These are phyloP conservation scores for Candida taoyuanica DNA, from an alignment of 805 yeast species.

Conservation along the genomic window DNA sequence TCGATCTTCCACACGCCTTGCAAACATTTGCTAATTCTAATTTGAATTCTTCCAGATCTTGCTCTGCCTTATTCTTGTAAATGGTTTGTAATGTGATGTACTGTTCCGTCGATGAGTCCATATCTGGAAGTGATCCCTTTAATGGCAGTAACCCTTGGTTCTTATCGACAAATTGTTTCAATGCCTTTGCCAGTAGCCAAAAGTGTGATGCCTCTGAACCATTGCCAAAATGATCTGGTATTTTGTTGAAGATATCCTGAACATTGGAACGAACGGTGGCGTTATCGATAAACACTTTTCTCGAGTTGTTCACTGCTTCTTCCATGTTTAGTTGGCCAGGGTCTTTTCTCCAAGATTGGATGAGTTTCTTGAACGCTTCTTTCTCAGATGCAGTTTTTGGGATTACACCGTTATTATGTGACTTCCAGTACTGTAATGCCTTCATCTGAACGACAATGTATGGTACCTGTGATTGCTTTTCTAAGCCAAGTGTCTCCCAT, in stretches of 20 bases:
- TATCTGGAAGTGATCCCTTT: conserved; percentile 77
- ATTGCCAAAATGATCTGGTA: conserved; percentile 7
- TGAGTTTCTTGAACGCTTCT: conserved; percentile 34
- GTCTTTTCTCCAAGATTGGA: conserved; percentile 35
- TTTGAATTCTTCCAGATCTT: conserved; percentile 42
- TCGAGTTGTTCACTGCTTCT: conserved; percentile 44
- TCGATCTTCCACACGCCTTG: not conserved
- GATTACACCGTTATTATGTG: conserved; percentile 19
- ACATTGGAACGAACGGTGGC: conserved; percentile 28
- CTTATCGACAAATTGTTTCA: conserved; percentile 44
- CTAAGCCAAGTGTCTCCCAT: conserved; percentile 37
- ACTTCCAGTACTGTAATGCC: conserved; percentile 41
- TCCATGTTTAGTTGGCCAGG: conserved; percentile 41
- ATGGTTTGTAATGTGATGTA: conserved; percentile 56
- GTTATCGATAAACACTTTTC: conserved; percentile 36
- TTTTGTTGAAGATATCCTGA: conserved; percentile 22
- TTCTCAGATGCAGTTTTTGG: conserved; percentile 39
- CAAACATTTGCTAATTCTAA: conserved; percentile 30
- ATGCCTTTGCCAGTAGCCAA: conserved; percentile 59
- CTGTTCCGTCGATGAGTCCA: conserved; percentile 69
- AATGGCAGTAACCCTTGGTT: conserved; percentile 51
- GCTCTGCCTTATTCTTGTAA: conserved; percentile 49
- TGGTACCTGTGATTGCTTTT: conserved; percentile 60
- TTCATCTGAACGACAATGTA: conserved; percentile 58
- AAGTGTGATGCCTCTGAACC: conserved; percentile 31